Base-by-base conservation (phyloP, 495 filamentous ascomycete species). In the Aspergillus olivimuriae region DNA sequence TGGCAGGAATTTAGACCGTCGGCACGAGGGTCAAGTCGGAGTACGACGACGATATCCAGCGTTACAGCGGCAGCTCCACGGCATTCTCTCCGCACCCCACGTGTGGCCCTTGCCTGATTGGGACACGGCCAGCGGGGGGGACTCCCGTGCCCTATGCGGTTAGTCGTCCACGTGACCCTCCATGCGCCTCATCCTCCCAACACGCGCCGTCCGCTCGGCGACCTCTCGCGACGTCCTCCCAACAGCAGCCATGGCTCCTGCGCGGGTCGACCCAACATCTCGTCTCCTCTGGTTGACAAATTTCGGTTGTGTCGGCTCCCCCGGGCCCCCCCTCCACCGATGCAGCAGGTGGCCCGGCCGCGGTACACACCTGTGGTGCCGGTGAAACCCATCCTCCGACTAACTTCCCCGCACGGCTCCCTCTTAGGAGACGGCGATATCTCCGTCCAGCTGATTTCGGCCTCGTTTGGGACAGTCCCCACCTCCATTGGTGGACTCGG, bases 41-140 rank as follows among this genome's bases (percentile, higher is more conserved):
- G 11, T 28, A 11, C 24, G 11, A 28, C 24, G 24, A 28, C 6
- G 24, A 28, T 28, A 28, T 28, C 24, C 24, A 28, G 11, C 24
- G 24, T 28, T 28, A 12, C 34, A 36, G 47, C n/a, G n/a, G n/a
- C n/a, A 55, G 50, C 10, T 48, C 37, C 28, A 41, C 47, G 47
- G 47, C 44, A 11, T 7, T 9, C 11, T 10, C 26, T 36, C 51
- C 51, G 51, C 37, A 20, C 35, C 42, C 41, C 22, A 39, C 20
- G 22, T 32, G 39, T 16, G 14, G 41, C 33, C 11, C 17, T 41
- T 46, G 11, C 51, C 47, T 26, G 2, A 41, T 54, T 30, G 20
- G 43, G 51, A 35, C n/a, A 4, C 12, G 18, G 1, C 34, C 12
- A 23, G 17, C 31, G 43, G 22, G 30, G 12, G 17, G 16, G 14